A percentile compares a stretch with the other conserved stretches of the same genome.
phyloP scores from a whole-genome alignment of 768 basidiomycete genomes.

The Mycena rebaudengoi region DNA sequence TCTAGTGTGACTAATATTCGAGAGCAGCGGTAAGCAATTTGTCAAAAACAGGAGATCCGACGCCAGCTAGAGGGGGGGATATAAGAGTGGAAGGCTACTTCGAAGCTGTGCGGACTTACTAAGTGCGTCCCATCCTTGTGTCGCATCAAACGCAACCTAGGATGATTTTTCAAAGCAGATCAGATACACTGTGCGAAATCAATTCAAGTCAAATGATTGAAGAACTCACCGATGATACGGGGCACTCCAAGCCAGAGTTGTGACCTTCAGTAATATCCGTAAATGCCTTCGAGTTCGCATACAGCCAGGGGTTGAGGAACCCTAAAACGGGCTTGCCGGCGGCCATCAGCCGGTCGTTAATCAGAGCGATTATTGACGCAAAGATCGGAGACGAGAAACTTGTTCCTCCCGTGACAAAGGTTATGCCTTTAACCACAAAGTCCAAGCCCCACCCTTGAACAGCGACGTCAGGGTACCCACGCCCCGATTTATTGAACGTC shows the following conservation, averaged over 20 bases:
- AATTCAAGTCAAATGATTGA: constrained; percentile 4
- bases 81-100: neutral
- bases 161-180: constrained; percentile 2
- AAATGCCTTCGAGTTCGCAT: neutral
- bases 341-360: constrained; percentile 2
- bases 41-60: neutral
- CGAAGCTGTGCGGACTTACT: neutral
- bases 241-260: constrained; percentile 4
- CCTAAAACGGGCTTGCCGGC: neutral
- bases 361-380: too few species aligned
- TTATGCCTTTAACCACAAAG: neutral
- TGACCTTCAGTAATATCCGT: neutral
- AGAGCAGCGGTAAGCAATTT: neutral
- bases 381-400: constrained; percentile 51
- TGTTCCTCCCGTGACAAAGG: constrained; percentile 44
- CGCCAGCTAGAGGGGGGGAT: neutral
- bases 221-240: neutral
- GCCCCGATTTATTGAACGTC: constrained; percentile 22
- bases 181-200: neutral
- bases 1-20: neutral
- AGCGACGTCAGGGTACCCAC: constrained; percentile 28
- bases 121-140: neutral
- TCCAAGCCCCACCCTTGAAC: constrained; percentile 3
- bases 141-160: constrained; percentile 11
- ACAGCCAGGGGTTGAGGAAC: neutral